Conservation (phyloP, 2,329 filamentous ascomycete genomes). For the Shiraia bambusicola region DNA sequence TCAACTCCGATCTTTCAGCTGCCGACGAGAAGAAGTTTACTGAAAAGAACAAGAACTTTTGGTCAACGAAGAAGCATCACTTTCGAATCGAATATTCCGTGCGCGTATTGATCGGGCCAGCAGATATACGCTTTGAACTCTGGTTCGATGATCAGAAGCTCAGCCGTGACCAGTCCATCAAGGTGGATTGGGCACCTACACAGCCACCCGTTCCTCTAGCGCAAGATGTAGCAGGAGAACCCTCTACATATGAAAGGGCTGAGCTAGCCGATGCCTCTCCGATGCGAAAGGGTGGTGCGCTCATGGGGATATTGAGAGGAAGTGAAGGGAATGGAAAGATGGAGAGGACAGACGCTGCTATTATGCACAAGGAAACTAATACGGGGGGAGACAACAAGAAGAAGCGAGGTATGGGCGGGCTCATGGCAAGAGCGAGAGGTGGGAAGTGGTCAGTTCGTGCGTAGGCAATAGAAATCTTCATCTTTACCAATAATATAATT, state of each 20-base stretch:
- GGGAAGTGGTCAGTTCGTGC: constrained; percentile 10
- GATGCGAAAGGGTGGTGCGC: constrained; percentile 10
- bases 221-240: constrained; percentile 4
- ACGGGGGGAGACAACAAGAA: constrained; percentile 11
- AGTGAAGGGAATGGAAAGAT: constrained; percentile 2
- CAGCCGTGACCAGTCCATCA: constrained; percentile 37
- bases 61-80: constrained; percentile 38
- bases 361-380: constrained; percentile 1
- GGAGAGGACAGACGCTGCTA: constrained; percentile 2
- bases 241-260: constrained; percentile 15
- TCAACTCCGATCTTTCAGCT: constrained; percentile 35
- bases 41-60: constrained; percentile 42
- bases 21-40: constrained; percentile 38
- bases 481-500: too few species aligned
- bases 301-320: constrained; percentile 1
- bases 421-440: constrained; percentile 11
- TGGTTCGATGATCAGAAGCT: constrained; percentile 43
- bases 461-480: not conserved
- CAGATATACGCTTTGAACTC: constrained; percentile 44
- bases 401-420: constrained; percentile 8
- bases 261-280: constrained; percentile 20
- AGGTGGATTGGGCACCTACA: constrained; percentile 37
- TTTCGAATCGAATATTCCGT: constrained; percentile 41
- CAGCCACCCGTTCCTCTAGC: constrained; percentile 7
- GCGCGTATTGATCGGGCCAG: constrained; percentile 43